Base-by-base conservation (phyloP, 2,329 filamentous ascomycete genomes). In the Fusarium paranaense region DNA sequence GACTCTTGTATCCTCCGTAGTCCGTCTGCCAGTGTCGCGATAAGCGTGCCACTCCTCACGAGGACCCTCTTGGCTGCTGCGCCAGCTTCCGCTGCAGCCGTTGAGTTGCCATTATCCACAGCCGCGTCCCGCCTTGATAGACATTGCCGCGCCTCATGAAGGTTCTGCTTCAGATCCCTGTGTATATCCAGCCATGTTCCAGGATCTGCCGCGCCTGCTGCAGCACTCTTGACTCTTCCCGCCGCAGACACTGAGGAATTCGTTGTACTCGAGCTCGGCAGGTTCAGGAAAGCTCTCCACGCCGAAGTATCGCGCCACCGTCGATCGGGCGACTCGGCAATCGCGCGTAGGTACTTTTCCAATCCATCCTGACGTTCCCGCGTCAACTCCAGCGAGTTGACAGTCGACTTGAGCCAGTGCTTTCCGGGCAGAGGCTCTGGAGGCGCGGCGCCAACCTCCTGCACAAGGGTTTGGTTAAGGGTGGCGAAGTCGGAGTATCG, bases 401-500 rank as follows among this genome's bases (percentile, higher is more conserved):
- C 86, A 5, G 94, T 95, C 11, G 90, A 91, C 69, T 92, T 90
- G 79, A 96, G 90, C 93, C 93, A 97, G 56, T 91, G 91, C 81
- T 97, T 97, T 16, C 85, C 85, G 0, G 94, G 94, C 2, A 96
- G 86, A 0, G 92, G 84, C 1, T 86, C 85, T 0, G 94, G 94
- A 9, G 94, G 93, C 22, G 92, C 82, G 25, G 85, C 80, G 76
- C 91, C 90, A 66, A 92, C 88, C 59, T 90, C 85, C 45, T 87
- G 84, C 22, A 87, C 86, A 10, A 97, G 87, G 5, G 88, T 83
- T 33, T 85, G 82, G 83, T 97, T 90, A 18, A 97, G 90, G 56
- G 86, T 81, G 64, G 86, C 85, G 80, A 97, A 97, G 80, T 97
- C 94, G 62, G 92, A 94, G 86, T 96, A 97, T 78, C 94, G 93